phyloP scores from a whole-genome alignment of 1,139 yeast species.

The Hyphopichia wangnamkhiaoensis region DNA sequence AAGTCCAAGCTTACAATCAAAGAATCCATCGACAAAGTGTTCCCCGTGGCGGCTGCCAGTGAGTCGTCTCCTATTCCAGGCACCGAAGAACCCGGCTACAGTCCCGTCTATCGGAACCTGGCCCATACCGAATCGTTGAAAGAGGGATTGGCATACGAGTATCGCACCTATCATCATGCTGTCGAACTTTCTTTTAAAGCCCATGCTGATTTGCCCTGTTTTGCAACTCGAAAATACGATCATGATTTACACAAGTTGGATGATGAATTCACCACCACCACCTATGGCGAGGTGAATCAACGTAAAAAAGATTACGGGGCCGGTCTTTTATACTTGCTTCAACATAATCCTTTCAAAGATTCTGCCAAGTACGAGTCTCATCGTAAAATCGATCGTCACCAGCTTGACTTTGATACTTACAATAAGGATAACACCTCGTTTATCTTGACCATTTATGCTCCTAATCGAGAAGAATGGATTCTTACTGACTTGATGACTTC shows the following conservation, averaged over 20 bases:
- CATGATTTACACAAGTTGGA: slow-evolving; percentile 24
- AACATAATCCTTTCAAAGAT: slow-evolving; percentile 29
- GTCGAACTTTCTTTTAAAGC: slow-evolving; percentile 23
- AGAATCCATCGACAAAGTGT: slow-evolving; percentile 17
- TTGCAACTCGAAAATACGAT: slow-evolving; percentile 33
- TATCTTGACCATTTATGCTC: slow-evolving; percentile 34
- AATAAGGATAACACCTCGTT: slow-evolving; percentile 29
- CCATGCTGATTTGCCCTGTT: slow-evolving; percentile 25
- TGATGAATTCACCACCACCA: slow-evolving; percentile 17
- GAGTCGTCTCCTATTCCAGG: slow-evolving; percentile 30
- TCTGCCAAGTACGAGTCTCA: slow-evolving; percentile 21
- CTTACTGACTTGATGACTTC: slow-evolving; percentile 40
- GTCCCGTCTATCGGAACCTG: slow-evolving; percentile 34
- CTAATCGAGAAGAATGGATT: slow-evolving; percentile 42
- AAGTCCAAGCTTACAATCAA: slow-evolving; percentile 10
- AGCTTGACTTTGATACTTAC: slow-evolving; percentile 19
- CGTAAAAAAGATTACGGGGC: slow-evolving; percentile 29
- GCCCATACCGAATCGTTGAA: slow-evolving; percentile 25
- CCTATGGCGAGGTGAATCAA: slow-evolving; percentile 22
- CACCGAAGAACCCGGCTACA: slow-evolving; percentile 29
- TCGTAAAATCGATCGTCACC: slow-evolving; percentile 28
- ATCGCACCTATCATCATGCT: slow-evolving; percentile 30
- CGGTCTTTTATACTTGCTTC: slow-evolving; percentile 33
- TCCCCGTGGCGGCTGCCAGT: slow-evolving; percentile 26
- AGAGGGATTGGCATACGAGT: slow-evolving; percentile 20